These are phyloP conservation scores for Erythrophleum fordii DNA, from an alignment of 306 rosid species.

Conservation along the genomic window DNA sequence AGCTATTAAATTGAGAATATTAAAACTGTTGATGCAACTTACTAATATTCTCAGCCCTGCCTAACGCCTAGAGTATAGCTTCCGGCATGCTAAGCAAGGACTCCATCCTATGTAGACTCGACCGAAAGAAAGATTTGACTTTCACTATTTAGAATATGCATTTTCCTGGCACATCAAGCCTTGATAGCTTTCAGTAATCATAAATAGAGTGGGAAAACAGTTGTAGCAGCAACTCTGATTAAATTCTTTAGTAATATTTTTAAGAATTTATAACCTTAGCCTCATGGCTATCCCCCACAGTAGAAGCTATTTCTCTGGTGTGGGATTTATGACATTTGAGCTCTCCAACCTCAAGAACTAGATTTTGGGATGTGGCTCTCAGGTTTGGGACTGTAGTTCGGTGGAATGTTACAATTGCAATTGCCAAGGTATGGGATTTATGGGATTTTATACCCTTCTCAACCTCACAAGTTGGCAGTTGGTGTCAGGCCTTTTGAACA, in stretches of 20 bases:
- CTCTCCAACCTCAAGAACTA: neutral
- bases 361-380: neutral
- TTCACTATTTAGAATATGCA: neutral
- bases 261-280: neutral
- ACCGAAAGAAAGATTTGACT: too few species aligned
- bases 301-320: neutral
- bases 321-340: neutral
- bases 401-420: neutral
- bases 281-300: neutral
- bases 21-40: neutral
- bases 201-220: neutral
- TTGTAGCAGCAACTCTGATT: neutral
- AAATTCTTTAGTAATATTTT: neutral
- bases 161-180: neutral
- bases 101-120: too few species aligned
- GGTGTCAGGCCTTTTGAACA: neutral
- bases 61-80: too few species aligned
- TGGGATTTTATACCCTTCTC: neutral
- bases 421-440: neutral
- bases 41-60: neutral
- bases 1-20: neutral
- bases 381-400: neutral
- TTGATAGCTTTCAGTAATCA: neutral
- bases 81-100: too few species aligned
- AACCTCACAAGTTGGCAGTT: neutral